Evolutionary conservation across 441 rosid species (phyloP), one percentile per base, ranked within the genome.

Genomic region (Populus trichocarpa): DNA sequence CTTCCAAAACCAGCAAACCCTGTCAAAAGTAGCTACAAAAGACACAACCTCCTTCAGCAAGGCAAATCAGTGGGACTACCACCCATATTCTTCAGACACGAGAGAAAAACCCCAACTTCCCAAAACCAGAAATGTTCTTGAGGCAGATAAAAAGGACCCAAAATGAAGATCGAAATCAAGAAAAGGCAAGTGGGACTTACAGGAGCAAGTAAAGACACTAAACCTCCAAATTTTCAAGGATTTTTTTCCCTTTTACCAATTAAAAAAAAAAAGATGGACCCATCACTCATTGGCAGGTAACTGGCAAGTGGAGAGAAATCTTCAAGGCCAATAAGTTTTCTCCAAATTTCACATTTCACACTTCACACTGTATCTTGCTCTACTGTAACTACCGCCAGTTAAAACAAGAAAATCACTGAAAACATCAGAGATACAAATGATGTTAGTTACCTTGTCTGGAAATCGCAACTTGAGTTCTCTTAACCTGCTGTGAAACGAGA

Each of bases 301-400:
- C 65, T 69, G 30, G 67, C 81, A 77, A 76, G 82, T 70, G 81
- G 85, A 18, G 3, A 74, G 79, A 79, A 79, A 81, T 81, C 73
- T 81, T 77, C 69, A 72, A 30, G 63, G 32, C 33, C 63, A 28
- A 25, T 59, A 13, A 8, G 3, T 63, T 16, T n/a, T 33, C 71
- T 18, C 32, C 32, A 30, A 30, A 30, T 30, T 30, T 30, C 64
- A 63, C 76, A 33, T 64, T n/a, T n/a, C n/a, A n/a, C n/a, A n/a
- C n/a, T 46, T 69, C 71, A 65, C 57, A n/a, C 23, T 33, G 16
- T 13, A 26, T 10, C 78, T 50, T 67, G 11, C 20, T 26, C 46
- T 25, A 63, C 14, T 11, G 61, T 26, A 65, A 57, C 76, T 7
- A 20, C 11, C 67, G 12, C 63, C 20, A 69, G 33, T 40, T 73